Evolutionary conservation across 2,329 filamentous ascomycete genomes (phyloP).

Genomic region (Monosporascus sp.): DNA sequence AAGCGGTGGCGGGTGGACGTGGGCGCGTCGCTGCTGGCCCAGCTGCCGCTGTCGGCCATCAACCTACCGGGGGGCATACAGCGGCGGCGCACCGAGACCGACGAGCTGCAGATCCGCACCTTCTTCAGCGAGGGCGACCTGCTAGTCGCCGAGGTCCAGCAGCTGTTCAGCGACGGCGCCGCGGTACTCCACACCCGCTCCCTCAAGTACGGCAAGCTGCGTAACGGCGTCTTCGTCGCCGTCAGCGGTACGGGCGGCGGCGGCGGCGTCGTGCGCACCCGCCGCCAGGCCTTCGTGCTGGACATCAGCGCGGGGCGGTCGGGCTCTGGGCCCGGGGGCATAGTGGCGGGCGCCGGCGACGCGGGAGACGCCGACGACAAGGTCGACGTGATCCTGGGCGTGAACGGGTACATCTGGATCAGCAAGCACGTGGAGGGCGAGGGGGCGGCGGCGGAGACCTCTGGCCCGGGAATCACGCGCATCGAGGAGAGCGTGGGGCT

Average conservation of each 20-base stretch:
- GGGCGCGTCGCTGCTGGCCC: conserved; percentile 77
- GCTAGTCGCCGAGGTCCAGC: conserved; percentile 91
- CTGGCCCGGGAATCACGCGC: conserved; percentile 62
- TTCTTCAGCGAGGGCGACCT: conserved; percentile 96
- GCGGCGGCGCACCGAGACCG: conserved; percentile 85
- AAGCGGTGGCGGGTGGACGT: conserved; percentile 95
- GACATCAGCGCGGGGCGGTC: conserved; percentile 32
- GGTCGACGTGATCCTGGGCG: conserved; percentile 83
- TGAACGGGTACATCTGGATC: conserved; percentile 97
- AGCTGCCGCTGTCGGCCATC: conserved; percentile 80
- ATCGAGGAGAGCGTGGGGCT: conserved; percentile 82
- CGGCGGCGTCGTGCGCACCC: conserved; percentile 74
- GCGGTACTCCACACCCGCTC: conserved; percentile 85
- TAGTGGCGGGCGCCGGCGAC: conserved; percentile 23
- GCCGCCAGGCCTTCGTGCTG: conserved; percentile 84
- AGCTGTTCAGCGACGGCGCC: conserved; percentile 76
- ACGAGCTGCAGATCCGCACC: conserved; percentile 94
- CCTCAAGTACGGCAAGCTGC: conserved; percentile 89
- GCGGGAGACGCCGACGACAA: conserved; percentile 46
- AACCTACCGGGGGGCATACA: conserved; percentile 93
- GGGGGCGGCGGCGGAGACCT: conserved; percentile 37
- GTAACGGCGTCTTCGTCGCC: conserved; percentile 85
- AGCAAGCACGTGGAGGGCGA: conserved; percentile 70
- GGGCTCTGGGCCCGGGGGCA: neutral
- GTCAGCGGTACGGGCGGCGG: conserved; percentile 80